Conservation (phyloP, 2,329 filamentous ascomycete genomes). For the Fonsecaea nubica region DNA sequence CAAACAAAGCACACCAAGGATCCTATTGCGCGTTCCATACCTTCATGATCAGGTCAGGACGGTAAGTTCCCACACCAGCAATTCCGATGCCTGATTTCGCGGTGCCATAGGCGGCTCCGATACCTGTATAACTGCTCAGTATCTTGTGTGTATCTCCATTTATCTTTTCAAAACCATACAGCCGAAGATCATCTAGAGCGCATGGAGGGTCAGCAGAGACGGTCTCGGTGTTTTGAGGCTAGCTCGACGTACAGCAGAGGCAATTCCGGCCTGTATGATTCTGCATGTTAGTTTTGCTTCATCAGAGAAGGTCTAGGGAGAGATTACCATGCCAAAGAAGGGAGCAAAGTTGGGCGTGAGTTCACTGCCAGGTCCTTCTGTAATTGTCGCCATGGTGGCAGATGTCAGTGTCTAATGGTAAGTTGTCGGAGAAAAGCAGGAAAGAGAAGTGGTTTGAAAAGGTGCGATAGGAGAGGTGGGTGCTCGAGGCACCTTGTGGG, state of each 20-base stretch:
- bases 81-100: constrained; percentile 73
- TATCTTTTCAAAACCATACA: constrained; percentile 45
- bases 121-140: constrained; percentile 53
- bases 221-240: neutral
- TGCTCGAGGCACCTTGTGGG: neutral
- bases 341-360: constrained; percentile 69
- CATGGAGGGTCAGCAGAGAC: constrained; percentile 13
- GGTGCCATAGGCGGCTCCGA: constrained; percentile 71
- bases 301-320: constrained; percentile 10
- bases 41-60: constrained; percentile 73
- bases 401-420: neutral
- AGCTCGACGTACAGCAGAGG: constrained; percentile 51
- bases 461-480: neutral
- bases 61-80: constrained; percentile 69
- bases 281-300: constrained; percentile 40
- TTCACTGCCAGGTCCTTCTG: constrained; percentile 52
- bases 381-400: constrained; percentile 42
- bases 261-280: constrained; percentile 54
- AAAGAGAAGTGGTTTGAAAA: neutral
- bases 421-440: neutral
- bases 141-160: constrained; percentile 5
- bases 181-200: constrained; percentile 58
- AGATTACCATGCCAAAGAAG: constrained; percentile 71
- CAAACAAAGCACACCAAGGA: constrained; percentile 1
- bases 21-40: constrained; percentile 43